Conservation (phyloP, 2,329 filamentous ascomycete genomes). For the Camptophora hylomeconis region DNA sequence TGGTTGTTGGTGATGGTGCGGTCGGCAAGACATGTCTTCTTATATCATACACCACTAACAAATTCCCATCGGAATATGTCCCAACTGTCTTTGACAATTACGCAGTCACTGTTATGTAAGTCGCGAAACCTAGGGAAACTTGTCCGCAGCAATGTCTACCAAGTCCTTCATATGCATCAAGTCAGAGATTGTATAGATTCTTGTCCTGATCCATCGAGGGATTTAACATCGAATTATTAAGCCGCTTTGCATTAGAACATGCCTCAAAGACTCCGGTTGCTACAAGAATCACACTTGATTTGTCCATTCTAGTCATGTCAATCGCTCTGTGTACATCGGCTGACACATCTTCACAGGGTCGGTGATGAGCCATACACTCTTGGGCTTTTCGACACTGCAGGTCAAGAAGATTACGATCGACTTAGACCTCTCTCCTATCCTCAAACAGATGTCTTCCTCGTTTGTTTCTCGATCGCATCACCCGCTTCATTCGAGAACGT, state of each 20-base stretch:
- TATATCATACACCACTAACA: slow-evolving; percentile 99
- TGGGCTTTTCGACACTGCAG: slow-evolving; percentile 94
- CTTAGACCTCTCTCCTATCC: slow-evolving; percentile 93
- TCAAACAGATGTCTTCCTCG: slow-evolving; percentile 95
- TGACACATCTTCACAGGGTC: slow-evolving; percentile 52
- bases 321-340: background rate
- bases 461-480: slow-evolving; percentile 96
- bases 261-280: too few relatives aligned
- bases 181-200: too few relatives aligned
- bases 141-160: too few relatives aligned
- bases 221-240: too few relatives aligned
- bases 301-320: too few relatives aligned
- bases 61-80: slow-evolving; percentile 99
- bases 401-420: slow-evolving; percentile 98
- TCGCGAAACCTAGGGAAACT: too few relatives aligned
- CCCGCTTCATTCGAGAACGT: slow-evolving; percentile 99
- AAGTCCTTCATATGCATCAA: too few relatives aligned
- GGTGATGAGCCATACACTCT: slow-evolving; percentile 97
- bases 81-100: slow-evolving; percentile 99
- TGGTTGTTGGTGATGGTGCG: slow-evolving; percentile 97
- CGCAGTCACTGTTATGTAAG: slow-evolving; percentile 98
- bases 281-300: too few relatives aligned
- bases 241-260: too few relatives aligned
- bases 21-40: slow-evolving; percentile 98
- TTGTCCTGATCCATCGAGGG: too few relatives aligned